Percentiles rank a stretch among this genome's conserved stretches.
Evolutionary conservation across 1,139 yeast genomes (phyloP).

Genomic region (Suhomyces bribrorum): DNA sequence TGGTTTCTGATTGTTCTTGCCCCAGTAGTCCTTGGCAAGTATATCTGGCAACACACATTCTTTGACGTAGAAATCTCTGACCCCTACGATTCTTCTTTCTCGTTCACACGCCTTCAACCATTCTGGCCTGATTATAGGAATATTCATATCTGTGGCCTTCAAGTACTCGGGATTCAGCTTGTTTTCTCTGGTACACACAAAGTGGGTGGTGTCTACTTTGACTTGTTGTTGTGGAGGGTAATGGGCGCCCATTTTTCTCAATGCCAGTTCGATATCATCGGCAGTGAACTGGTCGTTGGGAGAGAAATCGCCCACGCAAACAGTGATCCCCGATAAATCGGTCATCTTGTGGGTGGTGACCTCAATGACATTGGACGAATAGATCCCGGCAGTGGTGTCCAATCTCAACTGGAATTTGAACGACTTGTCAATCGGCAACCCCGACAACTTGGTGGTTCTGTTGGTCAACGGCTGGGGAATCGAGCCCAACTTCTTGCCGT

Average conservation of each 20-base stretch:
- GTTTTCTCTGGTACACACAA: slow-evolving; percentile 70
- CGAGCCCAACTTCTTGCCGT: slow-evolving; percentile 75
- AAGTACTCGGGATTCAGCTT: slow-evolving; percentile 61
- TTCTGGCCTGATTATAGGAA: slow-evolving; percentile 94
- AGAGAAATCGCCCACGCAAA: slow-evolving; percentile 82
- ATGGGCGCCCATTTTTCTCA: slow-evolving; percentile 74
- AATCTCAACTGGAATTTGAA: slow-evolving; percentile 79
- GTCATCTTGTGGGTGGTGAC: slow-evolving; percentile 95
- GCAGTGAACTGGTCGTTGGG: slow-evolving; percentile 57
- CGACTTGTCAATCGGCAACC: slow-evolving; percentile 82
- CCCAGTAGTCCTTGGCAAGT: slow-evolving; percentile 47
- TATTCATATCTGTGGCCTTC: slow-evolving; percentile 82
- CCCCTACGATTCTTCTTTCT: slow-evolving; percentile 90
- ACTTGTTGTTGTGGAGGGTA: slow-evolving; percentile 72
- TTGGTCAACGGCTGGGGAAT: slow-evolving; percentile 83
- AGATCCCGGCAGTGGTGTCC: slow-evolving; percentile 88
- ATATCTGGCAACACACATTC: slow-evolving; percentile 52
- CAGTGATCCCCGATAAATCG: slow-evolving; percentile 88
- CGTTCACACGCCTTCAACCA: slow-evolving; percentile 94
- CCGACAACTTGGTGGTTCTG: slow-evolving; percentile 84
- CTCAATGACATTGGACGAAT: slow-evolving; percentile 63
- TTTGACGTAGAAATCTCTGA: slow-evolving; percentile 73
- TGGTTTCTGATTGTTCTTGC: neutral
- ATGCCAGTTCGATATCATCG: slow-evolving; percentile 64
- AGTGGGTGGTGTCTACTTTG: slow-evolving; percentile 91